These are phyloP conservation scores for Cladosporium sp. DNA, from an alignment of 2,329 filamentous ascomycete species.

Conservation along the genomic window DNA sequence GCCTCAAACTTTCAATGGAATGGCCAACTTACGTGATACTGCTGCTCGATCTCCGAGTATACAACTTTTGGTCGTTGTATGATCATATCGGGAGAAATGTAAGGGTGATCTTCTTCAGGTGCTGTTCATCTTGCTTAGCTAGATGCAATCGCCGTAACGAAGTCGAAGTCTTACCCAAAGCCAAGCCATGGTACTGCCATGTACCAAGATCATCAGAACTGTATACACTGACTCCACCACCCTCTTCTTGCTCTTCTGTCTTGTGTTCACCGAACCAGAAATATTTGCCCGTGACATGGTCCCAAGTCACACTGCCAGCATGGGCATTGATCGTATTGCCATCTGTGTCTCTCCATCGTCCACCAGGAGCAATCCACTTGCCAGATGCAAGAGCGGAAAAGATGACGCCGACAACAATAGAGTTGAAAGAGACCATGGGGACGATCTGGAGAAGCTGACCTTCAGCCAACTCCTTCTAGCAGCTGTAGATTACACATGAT, in stretches of 20 bases:
- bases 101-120: slow-evolving; percentile 52
- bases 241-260: slow-evolving; percentile 53
- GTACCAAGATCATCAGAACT: slow-evolving; percentile 59
- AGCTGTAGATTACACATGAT: neutral
- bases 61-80: slow-evolving; percentile 62
- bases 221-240: slow-evolving; percentile 58
- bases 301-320: slow-evolving; percentile 53
- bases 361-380: slow-evolving; percentile 60
- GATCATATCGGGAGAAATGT: slow-evolving; percentile 53
- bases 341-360: slow-evolving; percentile 57
- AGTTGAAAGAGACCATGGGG: neutral
- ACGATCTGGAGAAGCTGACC: neutral
- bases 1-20: neutral
- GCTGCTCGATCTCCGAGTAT: slow-evolving; percentile 50
- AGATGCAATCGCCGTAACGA: neutral
- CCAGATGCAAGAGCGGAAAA: slow-evolving; percentile 17
- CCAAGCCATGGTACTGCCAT: slow-evolving; percentile 56
- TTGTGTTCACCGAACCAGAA: slow-evolving; percentile 63
- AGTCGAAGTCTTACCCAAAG: slow-evolving; percentile 42
- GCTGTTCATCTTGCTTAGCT: slow-evolving; percentile 26
- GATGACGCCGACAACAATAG: neutral
- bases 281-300: slow-evolving; percentile 52
- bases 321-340: slow-evolving; percentile 60
- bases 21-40: slow-evolving; percentile 50
- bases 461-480: neutral